Conservation (phyloP, 1,284 basidiomycete genomes). For the Hypsizygus ulmarius region DNA sequence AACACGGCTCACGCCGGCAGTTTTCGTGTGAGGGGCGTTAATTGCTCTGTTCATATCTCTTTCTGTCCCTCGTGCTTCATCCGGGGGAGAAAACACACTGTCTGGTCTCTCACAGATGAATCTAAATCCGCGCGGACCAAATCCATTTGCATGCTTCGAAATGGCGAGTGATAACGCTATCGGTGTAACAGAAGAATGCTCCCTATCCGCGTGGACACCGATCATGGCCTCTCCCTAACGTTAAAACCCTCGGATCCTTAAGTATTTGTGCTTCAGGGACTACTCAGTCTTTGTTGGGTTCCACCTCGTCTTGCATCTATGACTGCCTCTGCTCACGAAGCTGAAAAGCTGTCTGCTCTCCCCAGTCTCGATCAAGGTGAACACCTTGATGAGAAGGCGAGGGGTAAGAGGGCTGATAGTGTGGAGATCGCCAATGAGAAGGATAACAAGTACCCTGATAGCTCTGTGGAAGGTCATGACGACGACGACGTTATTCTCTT, state of each 20-base stretch:
- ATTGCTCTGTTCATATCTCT: too few relatives aligned
- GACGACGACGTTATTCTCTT: conserved; percentile 37
- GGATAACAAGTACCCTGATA: conserved; percentile 30
- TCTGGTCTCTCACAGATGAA: too few relatives aligned
- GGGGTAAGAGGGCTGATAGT: conserved; percentile 18
- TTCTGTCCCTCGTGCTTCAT: too few relatives aligned
- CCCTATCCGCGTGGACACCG: not conserved
- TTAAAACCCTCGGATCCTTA: not conserved
- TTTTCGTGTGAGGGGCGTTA: too few relatives aligned
- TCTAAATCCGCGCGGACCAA: not conserved
- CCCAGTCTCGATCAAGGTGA: not conserved
- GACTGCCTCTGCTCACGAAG: conserved; percentile 9
- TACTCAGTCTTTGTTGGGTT: conserved; percentile 2
- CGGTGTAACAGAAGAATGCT: not conserved
- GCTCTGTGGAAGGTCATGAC: conserved; percentile 18
- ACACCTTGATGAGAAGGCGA: conserved; percentile 7
- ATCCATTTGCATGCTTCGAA: not conserved
- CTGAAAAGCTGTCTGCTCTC: conserved; percentile 5
- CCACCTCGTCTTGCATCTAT: conserved; percentile 3
- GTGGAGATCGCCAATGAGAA: conserved; percentile 32
- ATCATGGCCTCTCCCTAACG: not conserved
- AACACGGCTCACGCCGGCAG: too few relatives aligned
- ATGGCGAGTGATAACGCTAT: conserved; percentile 14
- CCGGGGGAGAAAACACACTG: too few relatives aligned
- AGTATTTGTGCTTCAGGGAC: not conserved